Base-by-base conservation (phyloP, 352 stramenopile species). In the Phytophthora citrophthora region DNA sequence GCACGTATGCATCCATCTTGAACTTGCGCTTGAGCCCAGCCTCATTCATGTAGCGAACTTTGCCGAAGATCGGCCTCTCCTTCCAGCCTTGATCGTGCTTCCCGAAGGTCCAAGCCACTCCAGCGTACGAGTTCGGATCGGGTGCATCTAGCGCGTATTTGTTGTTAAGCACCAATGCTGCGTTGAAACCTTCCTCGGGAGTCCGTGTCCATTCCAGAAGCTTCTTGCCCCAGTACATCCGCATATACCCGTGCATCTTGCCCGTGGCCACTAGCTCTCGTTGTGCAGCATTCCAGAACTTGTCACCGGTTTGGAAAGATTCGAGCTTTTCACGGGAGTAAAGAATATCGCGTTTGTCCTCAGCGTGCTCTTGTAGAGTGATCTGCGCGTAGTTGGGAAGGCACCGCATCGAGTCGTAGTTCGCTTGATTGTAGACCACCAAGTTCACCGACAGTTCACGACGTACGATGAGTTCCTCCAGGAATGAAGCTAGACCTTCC, bases 171-270 rank as follows among this genome's bases (percentile, higher is more conserved):
- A 97, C 95, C 31, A 99, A 84, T 11, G 93, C 96, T 5, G 83
- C 95, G n/a, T 83, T 61, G 23, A 99, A 93, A 5, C 96, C 97
- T 63, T 97, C 81, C 34, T 89, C 70, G 0, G 97, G 97, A 9
- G 86, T 88, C 18, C 74, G 49, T 1, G 97, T 99, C 98, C 98
- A 99, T 72, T 99, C 97, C 13, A 99, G 78, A 49, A 99, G 97
- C 74, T 99, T 99, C 79, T 99, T 99, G 38, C 91, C 97, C 98
- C 98, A 99, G 79, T 99, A 99, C 98, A 99, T 99, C 49, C 97
- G 90, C 86, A 96, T 93, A 71, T 93, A 96, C 65, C 88, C 86
- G 66, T 95, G 86, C 84, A 95, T 93, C 41, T 97, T 97, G 23
- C 97, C 98, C 43, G 96, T 94, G 40, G 84, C 66, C 4, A 99